Percentiles rank a stretch among this genome's conserved stretches.
phyloP scores from a whole-genome alignment of 768 basidiomycete genomes.

The Boletus subcaerulescens region DNA sequence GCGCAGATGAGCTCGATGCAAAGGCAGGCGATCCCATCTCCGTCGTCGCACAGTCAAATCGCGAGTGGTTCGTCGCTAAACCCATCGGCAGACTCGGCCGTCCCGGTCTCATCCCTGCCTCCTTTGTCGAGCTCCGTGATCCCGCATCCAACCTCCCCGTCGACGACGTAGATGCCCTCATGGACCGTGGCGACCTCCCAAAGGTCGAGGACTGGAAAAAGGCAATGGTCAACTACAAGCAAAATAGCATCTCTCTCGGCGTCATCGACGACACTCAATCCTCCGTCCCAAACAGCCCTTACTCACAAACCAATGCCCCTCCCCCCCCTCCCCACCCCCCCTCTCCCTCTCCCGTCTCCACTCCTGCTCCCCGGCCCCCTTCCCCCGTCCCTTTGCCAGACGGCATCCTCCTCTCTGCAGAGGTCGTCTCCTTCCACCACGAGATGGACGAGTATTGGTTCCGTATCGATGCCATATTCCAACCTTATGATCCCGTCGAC shows the following conservation, averaged over 20 bases:
- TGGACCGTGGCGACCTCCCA: slow-evolving; percentile 86
- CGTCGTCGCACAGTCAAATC: slow-evolving; percentile 98
- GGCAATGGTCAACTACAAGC: slow-evolving; percentile 92
- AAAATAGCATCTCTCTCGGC: slow-evolving; percentile 91
- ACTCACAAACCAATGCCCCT: slow-evolving; percentile 21
- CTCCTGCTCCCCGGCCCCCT: slow-evolving; percentile 32
- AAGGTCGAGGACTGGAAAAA: slow-evolving; percentile 99
- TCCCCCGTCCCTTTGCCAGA: slow-evolving; percentile 59
- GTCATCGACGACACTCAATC: slow-evolving; percentile 67
- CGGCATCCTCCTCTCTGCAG: slow-evolving; percentile 82
- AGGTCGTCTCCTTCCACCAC: slow-evolving; percentile 94
- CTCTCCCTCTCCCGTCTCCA: slow-evolving; percentile 6
- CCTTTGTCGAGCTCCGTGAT: slow-evolving; percentile 96
- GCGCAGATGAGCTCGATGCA: slow-evolving; percentile 94
- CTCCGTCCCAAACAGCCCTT: slow-evolving; percentile 46
- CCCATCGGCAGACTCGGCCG: slow-evolving; percentile 93
- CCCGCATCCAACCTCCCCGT: slow-evolving; percentile 81
- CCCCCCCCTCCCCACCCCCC: slow-evolving; percentile 4
- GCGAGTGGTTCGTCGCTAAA: slow-evolving; percentile 99
- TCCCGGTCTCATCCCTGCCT: slow-evolving; percentile 94
- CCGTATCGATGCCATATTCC: slow-evolving; percentile 85
- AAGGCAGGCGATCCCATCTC: slow-evolving; percentile 92
- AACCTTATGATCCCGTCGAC: slow-evolving; percentile 69
- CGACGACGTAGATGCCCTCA: slow-evolving; percentile 69
- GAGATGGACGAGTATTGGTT: slow-evolving; percentile 99